Evolutionary conservation across 176 grass and related monocot species (phyloP).

Genomic region (Elymus sibiricus): DNA sequence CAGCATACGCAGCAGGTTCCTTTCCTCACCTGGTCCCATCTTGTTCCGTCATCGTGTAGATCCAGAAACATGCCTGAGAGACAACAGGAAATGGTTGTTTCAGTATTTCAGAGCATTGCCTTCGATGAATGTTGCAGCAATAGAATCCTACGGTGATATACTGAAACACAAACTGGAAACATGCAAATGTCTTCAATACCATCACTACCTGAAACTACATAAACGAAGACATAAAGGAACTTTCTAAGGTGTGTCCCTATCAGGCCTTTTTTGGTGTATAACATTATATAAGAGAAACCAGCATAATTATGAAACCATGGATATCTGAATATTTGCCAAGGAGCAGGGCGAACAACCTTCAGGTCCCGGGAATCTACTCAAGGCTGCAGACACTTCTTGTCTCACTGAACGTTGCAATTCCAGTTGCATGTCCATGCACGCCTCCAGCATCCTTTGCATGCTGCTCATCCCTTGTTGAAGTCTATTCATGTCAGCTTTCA

Average conservation of each 20-base stretch:
- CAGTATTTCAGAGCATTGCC: not conserved
- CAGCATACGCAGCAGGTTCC: slow-evolving; percentile 97
- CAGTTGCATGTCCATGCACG: slow-evolving; percentile 98
- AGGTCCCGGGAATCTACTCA: slow-evolving; percentile 62
- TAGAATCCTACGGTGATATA: not conserved
- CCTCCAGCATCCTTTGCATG: slow-evolving; percentile 93
- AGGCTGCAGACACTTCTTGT: slow-evolving; percentile 95
- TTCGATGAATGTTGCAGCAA: not conserved
- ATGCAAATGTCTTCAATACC: not conserved
- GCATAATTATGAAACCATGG: not conserved
- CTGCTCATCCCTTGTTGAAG: slow-evolving; percentile 90
- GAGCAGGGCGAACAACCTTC: slow-evolving; percentile 44
- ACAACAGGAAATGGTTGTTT: not conserved
- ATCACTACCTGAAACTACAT: slow-evolving; percentile 15
- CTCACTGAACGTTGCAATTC: slow-evolving; percentile 90
- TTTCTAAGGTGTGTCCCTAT: not conserved
- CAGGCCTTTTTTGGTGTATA: not conserved
- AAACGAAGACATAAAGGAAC: not conserved
- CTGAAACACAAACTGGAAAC: not conserved
- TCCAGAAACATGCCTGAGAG: slow-evolving; percentile 26
- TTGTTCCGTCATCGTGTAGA: slow-evolving; percentile 77
- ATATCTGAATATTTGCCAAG: not conserved
- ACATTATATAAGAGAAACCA: not conserved
- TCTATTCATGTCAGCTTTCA: slow-evolving; percentile 80
- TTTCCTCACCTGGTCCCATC: slow-evolving; percentile 91